Evolutionary conservation across 1,284 basidiomycete species (phyloP).

Genomic region (Cystobasidium pallidum): DNA sequence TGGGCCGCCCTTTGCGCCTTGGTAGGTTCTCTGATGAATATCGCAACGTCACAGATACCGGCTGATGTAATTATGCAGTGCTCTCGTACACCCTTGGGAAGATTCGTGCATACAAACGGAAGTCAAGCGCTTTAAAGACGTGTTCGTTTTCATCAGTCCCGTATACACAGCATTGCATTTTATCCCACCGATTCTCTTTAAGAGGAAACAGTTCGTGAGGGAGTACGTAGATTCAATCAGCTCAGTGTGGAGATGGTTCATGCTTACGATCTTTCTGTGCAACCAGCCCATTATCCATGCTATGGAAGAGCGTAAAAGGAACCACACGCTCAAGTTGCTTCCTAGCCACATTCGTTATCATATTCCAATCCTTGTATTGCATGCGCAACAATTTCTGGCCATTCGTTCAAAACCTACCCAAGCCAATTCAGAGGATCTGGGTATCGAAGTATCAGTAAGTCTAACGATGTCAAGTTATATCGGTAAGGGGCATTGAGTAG

Average conservation of each 20-base stretch:
- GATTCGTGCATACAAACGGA: slow-evolving; percentile 68
- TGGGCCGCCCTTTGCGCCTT: slow-evolving; percentile 25
- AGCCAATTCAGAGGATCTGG: slow-evolving; percentile 31
- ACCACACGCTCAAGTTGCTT: slow-evolving; percentile 86
- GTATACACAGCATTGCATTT: slow-evolving; percentile 88
- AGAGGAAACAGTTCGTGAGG: slow-evolving; percentile 63
- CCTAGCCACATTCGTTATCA: slow-evolving; percentile 78
- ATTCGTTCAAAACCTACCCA: slow-evolving; percentile 32
- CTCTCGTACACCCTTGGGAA: slow-evolving; percentile 63
- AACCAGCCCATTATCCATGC: slow-evolving; percentile 44
- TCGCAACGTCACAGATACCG: not conserved
- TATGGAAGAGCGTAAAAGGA: slow-evolving; percentile 69
- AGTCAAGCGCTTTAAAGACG: slow-evolving; percentile 73
- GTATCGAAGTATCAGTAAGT: slow-evolving; percentile 38
- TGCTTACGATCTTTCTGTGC: not conserved
- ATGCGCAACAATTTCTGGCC: slow-evolving; percentile 63
- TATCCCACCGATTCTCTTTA: slow-evolving; percentile 64
- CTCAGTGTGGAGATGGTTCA: not conserved
- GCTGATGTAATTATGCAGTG: not conserved
- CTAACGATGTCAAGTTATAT: not conserved
- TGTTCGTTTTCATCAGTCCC: slow-evolving; percentile 78
- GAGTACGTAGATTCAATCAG: slow-evolving; percentile 65
- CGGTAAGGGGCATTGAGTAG: not conserved
- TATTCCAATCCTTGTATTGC: slow-evolving; percentile 86
- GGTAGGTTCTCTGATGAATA: slow-evolving; percentile 3